These are phyloP conservation scores for Blastomyces gilchristii DNA, from an alignment of 2,329 filamentous ascomycete species.

Conservation along the genomic window DNA sequence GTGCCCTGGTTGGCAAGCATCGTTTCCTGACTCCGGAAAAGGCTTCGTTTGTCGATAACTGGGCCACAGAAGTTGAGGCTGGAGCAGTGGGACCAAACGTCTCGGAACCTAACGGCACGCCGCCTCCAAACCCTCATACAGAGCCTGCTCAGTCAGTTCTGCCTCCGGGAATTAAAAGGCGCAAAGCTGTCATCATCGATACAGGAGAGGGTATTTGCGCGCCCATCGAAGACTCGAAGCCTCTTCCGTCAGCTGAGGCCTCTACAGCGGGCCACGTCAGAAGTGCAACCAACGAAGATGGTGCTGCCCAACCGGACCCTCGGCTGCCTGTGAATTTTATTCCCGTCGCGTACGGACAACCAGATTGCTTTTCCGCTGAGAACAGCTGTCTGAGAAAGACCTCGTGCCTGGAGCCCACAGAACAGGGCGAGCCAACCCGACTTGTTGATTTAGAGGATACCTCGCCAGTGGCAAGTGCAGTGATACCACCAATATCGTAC, in stretches of 20 bases:
- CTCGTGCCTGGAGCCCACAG: background rate
- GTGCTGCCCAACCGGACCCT: background rate
- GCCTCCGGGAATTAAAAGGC: conserved; percentile 3
- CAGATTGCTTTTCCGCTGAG: background rate
- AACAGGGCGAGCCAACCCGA: background rate
- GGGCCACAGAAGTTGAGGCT: conserved; percentile 20
- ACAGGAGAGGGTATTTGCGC: background rate
- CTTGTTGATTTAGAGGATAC: background rate
- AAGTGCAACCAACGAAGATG: background rate
- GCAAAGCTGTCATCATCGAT: background rate
- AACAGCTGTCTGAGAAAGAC: background rate
- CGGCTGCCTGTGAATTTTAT: conserved; percentile 5
- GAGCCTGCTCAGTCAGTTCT: background rate
- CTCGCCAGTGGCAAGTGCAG: background rate
- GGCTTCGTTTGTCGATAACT: conserved; percentile 22
- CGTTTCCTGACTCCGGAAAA: conserved; percentile 23
- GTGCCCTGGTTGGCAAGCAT: conserved; percentile 11
- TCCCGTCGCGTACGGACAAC: background rate
- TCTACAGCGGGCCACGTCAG: background rate
- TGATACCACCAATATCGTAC: background rate
- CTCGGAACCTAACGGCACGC: conserved; percentile 8
- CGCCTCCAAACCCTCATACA: conserved; percentile 8
- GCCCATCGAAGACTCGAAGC: background rate
- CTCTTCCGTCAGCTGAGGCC: background rate
- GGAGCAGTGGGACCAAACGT: conserved; percentile 12